phyloP scores from a whole-genome alignment of 2,329 filamentous ascomycete species.

The Emergomyces orientalis region DNA sequence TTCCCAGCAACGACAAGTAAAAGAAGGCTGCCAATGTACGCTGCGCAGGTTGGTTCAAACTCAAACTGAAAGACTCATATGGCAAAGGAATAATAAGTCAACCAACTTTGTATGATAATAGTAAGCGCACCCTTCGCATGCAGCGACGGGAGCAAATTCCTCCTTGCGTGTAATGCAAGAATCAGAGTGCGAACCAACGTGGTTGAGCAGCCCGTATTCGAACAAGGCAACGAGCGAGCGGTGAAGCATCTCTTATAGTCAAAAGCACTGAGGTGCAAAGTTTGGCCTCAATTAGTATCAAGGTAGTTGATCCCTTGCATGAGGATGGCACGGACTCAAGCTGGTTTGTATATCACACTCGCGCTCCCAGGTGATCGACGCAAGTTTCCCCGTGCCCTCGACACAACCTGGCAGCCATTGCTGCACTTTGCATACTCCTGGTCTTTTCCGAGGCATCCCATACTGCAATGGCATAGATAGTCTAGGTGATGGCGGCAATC shows the following conservation, averaged over 20 bases:
- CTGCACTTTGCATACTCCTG: not conserved
- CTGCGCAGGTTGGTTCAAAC: not conserved
- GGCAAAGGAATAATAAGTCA: not conserved
- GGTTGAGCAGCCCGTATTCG: not conserved
- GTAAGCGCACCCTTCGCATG: not conserved
- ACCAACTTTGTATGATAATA: not conserved
- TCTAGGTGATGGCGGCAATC: not conserved
- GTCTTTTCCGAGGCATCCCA: not conserved
- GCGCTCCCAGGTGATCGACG: not conserved
- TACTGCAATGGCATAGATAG: not conserved
- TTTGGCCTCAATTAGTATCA: too few species aligned
- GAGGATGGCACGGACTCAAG: too few species aligned
- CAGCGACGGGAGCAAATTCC: not conserved
- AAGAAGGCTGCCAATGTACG: too few species aligned
- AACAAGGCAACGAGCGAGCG: not conserved
- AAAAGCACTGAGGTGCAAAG: not conserved
- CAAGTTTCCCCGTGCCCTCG: not conserved
- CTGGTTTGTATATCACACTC: not conserved
- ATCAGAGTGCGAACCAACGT: not conserved
- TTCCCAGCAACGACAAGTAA: not conserved
- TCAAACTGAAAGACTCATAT: not conserved
- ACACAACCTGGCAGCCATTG: not conserved
- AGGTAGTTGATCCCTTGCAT: too few species aligned
- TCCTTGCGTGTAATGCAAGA: not conserved
- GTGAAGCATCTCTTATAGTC: not conserved